Percentiles rank a stretch among this genome's conserved stretches.
These are phyloP conservation scores for Lactarius quietus DNA, from an alignment of 768 basidiomycete genomes.

Conservation along the genomic window DNA sequence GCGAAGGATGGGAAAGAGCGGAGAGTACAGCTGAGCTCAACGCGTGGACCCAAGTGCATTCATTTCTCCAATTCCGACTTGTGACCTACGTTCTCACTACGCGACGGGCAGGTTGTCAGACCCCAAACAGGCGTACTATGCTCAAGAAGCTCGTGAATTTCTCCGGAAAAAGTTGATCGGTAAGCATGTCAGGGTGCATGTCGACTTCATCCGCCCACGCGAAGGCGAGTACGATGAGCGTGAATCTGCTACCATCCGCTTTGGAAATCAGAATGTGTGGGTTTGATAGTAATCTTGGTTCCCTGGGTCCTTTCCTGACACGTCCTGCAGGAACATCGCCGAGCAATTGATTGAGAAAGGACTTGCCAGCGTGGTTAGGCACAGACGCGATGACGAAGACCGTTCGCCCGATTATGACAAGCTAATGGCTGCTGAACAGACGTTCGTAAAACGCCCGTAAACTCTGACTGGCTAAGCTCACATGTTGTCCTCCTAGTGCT, in stretches of 20 bases:
- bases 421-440: constrained; percentile 90
- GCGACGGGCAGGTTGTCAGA: constrained; percentile 63
- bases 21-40: constrained; percentile 84
- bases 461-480: background rate
- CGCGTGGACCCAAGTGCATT: constrained; percentile 73
- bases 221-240: constrained; percentile 95
- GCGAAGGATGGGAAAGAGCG: constrained; percentile 78
- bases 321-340: constrained; percentile 70
- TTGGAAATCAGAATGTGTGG: constrained; percentile 76
- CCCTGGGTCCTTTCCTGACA: background rate
- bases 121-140: constrained; percentile 81
- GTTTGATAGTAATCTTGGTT: constrained; percentile 31
- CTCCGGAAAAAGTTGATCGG: constrained; percentile 90
- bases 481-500: constrained; percentile 50
- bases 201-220: constrained; percentile 88
- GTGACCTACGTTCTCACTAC: background rate
- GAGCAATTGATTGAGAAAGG: constrained; percentile 95
- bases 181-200: constrained; percentile 72
- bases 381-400: constrained; percentile 93
- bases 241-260: constrained; percentile 86
- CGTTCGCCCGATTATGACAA: constrained; percentile 96
- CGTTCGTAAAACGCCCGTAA: constrained; percentile 45
- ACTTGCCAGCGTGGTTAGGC: constrained; percentile 82
- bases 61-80: constrained; percentile 4
- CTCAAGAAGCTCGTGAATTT: constrained; percentile 91